Base-by-base conservation (phyloP, 805 yeast genomes). In the Ogataea paradorogensis region DNA sequence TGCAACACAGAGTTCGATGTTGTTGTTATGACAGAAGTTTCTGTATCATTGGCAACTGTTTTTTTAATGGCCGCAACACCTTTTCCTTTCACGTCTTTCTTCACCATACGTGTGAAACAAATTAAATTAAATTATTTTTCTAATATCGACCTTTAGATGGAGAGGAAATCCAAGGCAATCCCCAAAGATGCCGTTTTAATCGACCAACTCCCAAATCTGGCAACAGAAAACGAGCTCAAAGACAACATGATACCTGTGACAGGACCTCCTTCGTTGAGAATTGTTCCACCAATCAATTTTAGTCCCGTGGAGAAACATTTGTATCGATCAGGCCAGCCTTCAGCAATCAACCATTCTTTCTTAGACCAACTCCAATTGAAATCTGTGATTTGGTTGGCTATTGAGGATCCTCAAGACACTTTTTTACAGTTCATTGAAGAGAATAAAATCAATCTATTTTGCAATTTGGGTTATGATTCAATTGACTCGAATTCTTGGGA, bases 221-320 rank as follows among this genome's bases (percentile, higher is more conserved):
- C 62, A 16, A 27, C 40, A 1, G 56, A 50, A 21, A 58, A 55
- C 31, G 55, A 50, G 24, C 9, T 31, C 5, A 37, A 52, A 7
- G 42, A 32, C 11, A 29, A 31, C 11, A 50, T 61, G 7, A 30
- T 60, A 14, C 53, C 57, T 7, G 58, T 73, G 14, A 59, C 68
- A n/a, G 65, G 67, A 23, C 78, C 86, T 0, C 91, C 93, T 7
- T 59, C 70, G 27, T 65, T 76, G 47, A 65, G 88, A 31, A 81
- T 87, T 16, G 90, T 93, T 3, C 99, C 99, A 3, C 99, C 99
- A 0, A 65, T 90, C 48, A 93, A 93, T 63, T 91, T 91, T 61
- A 84, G 96, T 48, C 96, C 98, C 1, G 98, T 93, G 10, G 98
- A 93, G 57, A 73, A 82, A 35, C 80, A 82, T 47, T 67, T 91